phyloP scores from a whole-genome alignment of 345 rosid species.

The Passiflora organensis region DNA sequence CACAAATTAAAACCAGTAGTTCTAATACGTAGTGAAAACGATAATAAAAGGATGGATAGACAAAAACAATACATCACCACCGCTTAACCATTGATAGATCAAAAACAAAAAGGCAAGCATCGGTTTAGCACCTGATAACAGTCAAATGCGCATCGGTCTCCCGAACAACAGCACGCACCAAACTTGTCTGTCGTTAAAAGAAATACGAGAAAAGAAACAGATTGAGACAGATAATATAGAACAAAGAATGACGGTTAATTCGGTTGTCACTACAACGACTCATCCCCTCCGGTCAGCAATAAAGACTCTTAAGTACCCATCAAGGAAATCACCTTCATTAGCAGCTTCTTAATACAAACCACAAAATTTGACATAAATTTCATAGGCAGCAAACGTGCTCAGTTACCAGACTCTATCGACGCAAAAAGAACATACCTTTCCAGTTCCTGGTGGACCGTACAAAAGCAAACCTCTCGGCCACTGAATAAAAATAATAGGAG shows the following conservation, averaged over 20 bases:
- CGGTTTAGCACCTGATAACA: conserved; percentile 76
- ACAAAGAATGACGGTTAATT: neutral
- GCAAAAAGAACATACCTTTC: conserved; percentile 50
- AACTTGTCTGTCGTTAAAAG: conserved; percentile 56
- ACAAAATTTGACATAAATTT: neutral
- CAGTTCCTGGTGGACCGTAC: conserved; percentile 91
- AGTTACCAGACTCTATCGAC: neutral
- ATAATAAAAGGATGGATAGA: neutral
- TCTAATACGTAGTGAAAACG: neutral
- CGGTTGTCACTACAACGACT: neutral
- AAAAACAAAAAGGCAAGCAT: neutral
- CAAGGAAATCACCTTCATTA: too few species aligned
- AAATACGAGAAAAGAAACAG: neutral
- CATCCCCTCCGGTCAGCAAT: neutral
- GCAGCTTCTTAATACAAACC: neutral
- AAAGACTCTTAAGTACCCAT: too few species aligned
- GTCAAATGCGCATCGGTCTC: conserved; percentile 78
- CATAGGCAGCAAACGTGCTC: neutral
- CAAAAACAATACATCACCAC: neutral
- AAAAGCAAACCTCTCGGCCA: conserved; percentile 87
- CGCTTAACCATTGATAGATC: neutral
- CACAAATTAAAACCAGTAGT: neutral
- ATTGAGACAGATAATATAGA: neutral
- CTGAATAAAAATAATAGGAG: conserved; percentile 26
- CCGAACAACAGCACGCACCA: conserved; percentile 83